Percentiles rank a stretch among this genome's conserved stretches.
These are phyloP conservation scores for Pulicaria dysenterica DNA, from an alignment of 129 eudicot species.

Conservation along the genomic window DNA sequence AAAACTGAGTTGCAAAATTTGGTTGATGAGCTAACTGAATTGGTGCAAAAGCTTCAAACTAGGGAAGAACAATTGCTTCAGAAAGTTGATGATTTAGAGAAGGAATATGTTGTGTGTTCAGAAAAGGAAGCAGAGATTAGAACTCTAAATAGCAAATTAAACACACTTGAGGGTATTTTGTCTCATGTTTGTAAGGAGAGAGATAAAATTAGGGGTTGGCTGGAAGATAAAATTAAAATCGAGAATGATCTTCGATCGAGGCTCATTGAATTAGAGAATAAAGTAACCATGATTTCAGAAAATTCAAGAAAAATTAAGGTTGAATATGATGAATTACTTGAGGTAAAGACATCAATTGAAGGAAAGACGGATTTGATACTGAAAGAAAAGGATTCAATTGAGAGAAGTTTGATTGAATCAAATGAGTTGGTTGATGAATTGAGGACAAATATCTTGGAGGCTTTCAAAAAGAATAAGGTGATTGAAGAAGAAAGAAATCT, in stretches of 20 bases:
- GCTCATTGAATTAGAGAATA: conserved; percentile 40
- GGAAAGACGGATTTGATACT: conserved; percentile 32
- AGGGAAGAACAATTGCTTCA: too few species aligned
- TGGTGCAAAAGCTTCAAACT: too few species aligned
- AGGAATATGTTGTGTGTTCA: too few species aligned
- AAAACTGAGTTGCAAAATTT: too few species aligned
- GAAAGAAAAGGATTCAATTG: conserved; percentile 38
- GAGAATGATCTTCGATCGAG: conserved; percentile 31
- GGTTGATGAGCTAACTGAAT: too few species aligned
- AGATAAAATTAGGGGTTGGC: conserved; percentile 45
- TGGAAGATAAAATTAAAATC: conserved; percentile 36
- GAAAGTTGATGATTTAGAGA: too few species aligned
- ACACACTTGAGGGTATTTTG: conserved; percentile 32
- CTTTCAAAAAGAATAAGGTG: conserved; percentile 38
- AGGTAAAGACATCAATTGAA: conserved; percentile 39
- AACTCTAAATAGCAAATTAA: conserved; percentile 34
- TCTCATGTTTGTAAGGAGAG: conserved; percentile 41
- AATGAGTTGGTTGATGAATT: conserved; percentile 35
- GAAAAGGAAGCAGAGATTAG: conserved; percentile 29
- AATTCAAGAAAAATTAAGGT: conserved; percentile 28
- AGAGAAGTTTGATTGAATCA: conserved; percentile 39
- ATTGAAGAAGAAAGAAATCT: conserved; percentile 45
- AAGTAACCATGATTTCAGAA: conserved; percentile 20
- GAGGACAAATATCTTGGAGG: conserved; percentile 38
- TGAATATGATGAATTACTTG: conserved; percentile 33